Percentiles rank a stretch among this genome's conserved stretches.
Evolutionary conservation across 1,284 basidiomycete species (phyloP).

Genomic region (Bondarzewia mesenterica): DNA sequence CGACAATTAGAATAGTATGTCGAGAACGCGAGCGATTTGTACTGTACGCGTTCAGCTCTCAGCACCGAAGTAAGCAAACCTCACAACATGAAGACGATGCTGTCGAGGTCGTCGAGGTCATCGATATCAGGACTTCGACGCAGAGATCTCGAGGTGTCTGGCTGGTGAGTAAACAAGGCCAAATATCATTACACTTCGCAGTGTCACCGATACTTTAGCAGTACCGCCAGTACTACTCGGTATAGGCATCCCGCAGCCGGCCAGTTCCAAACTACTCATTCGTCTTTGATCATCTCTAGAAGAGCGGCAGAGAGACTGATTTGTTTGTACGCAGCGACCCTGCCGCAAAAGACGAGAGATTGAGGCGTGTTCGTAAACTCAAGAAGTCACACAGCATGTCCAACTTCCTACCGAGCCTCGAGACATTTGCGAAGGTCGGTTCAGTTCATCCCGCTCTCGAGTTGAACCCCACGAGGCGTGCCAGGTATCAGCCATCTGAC

Average conservation of each 20-base stretch:
- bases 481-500: neutral
- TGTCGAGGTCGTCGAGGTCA: too few species aligned
- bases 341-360: neutral
- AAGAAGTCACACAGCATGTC: conserved; percentile 10
- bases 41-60: too few species aligned
- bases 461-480: neutral
- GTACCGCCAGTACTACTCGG: neutral
- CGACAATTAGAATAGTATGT: too few species aligned
- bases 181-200: neutral
- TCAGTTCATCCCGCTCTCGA: neutral
- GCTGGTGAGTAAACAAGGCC: neutral
- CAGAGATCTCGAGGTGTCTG: too few species aligned
- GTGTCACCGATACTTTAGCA: neutral
- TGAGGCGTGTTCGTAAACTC: neutral
- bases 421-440: conserved; percentile 16
- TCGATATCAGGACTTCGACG: too few species aligned
- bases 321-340: neutral
- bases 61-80: too few species aligned
- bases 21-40: too few species aligned
- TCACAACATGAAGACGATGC: too few species aligned
- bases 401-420: conserved; percentile 13
- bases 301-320: neutral
- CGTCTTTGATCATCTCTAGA: neutral
- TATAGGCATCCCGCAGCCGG: neutral
- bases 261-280: neutral